Evolutionary conservation across 768 basidiomycete species (phyloP).

Genomic region (Lactifluus hygrophoroides): DNA sequence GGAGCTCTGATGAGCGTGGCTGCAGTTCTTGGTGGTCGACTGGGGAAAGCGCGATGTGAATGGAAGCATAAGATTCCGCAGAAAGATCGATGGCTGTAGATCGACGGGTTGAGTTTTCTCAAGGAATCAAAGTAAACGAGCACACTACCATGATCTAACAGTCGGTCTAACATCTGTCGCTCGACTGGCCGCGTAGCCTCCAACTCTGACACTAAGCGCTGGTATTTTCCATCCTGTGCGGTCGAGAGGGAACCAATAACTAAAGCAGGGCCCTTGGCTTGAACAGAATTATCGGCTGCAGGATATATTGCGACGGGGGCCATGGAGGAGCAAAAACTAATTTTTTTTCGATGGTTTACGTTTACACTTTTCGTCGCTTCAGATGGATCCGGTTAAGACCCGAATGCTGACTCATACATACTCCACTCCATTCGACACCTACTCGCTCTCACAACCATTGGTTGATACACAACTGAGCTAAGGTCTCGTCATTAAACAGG

Average conservation of each 20-base stretch:
- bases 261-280: conserved; percentile 43
- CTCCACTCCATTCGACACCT: not conserved
- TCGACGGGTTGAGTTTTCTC: not conserved
- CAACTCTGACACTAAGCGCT: conserved; percentile 54
- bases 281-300: conserved; percentile 20
- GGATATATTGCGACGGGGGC: conserved; percentile 49
- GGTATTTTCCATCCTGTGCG: conserved; percentile 74
- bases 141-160: conserved; percentile 66
- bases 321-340: conserved; percentile 32
- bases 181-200: conserved; percentile 52
- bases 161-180: conserved; percentile 72
- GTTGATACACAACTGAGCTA: not conserved
- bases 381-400: not conserved
- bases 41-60: conserved; percentile 57
- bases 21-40: conserved; percentile 52
- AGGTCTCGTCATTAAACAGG: not conserved
- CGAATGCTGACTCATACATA: conserved; percentile 5
- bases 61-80: conserved; percentile 49
- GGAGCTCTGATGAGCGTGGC: conserved; percentile 45
- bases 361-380: not conserved
- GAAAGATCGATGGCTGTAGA: conserved; percentile 48
- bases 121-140: conserved; percentile 2
- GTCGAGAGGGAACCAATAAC: conserved; percentile 73
- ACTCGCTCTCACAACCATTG: too few species aligned
- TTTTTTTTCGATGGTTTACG: not conserved